Conservation (phyloP, 306 rosid species). For the Inga oerstediana region DNA sequence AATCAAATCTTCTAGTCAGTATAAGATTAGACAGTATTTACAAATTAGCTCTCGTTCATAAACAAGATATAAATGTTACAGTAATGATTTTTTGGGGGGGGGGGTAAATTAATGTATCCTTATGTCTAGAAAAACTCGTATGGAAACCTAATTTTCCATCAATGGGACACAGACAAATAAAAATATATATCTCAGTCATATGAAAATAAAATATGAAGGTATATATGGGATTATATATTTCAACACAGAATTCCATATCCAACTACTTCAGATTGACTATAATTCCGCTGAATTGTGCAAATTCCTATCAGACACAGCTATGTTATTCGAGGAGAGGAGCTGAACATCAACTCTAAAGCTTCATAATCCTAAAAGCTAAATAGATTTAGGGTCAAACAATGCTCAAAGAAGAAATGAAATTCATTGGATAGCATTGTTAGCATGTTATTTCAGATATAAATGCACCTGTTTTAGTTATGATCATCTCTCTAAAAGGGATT, state of each 20-base stretch:
- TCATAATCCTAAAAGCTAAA: neutral
- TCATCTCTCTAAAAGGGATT: neutral
- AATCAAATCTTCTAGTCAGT: conserved; percentile 17
- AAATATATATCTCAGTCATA: neutral
- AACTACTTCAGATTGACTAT: neutral
- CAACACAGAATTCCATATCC: conserved; percentile 10
- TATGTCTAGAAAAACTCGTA: conserved; percentile 12
- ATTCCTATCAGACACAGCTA: neutral
- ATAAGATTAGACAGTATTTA: conserved; percentile 13
- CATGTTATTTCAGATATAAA: neutral
- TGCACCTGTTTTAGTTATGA: neutral
- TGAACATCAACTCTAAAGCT: conserved; percentile 2
- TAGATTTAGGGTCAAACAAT: neutral
- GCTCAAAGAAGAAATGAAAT: neutral
- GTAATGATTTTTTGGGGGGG: neutral
- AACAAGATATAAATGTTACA: conserved; percentile 1
- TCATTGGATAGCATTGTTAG: neutral
- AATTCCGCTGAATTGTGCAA: neutral
- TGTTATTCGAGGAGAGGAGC: neutral
- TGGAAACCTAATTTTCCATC: neutral
- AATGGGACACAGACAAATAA: neutral
- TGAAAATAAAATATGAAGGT: neutral
- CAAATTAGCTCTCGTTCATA: conserved; percentile 10
- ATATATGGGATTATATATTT: neutral
- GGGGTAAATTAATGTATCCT: neutral